These are phyloP conservation scores for Balansia obtecta DNA, from an alignment of 2,329 filamentous ascomycete species.

Conservation along the genomic window DNA sequence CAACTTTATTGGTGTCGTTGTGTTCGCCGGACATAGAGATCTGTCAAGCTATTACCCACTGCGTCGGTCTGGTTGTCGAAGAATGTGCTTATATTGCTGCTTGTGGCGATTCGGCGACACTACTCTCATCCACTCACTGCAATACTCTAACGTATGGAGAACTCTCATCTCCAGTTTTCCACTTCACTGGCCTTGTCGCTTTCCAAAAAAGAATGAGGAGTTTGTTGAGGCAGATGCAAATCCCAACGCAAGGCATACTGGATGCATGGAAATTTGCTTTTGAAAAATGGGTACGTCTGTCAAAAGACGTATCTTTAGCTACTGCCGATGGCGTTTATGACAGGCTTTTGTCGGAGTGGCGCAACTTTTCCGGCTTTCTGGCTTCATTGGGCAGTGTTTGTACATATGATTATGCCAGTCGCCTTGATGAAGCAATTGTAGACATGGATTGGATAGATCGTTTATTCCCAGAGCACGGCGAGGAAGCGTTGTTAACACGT, in stretches of 20 bases:
- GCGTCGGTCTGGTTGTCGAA: constrained; percentile 49
- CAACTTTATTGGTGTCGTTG: constrained; percentile 47
- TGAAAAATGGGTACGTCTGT: constrained; percentile 50
- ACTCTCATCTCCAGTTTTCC: constrained; percentile 49
- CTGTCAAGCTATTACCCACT: constrained; percentile 51
- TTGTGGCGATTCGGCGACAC: constrained; percentile 35
- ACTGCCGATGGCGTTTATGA: constrained; percentile 41
- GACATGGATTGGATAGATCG: constrained; percentile 54
- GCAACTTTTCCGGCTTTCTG: constrained; percentile 56
- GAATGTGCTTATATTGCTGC: constrained; percentile 42
- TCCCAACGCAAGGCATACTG: constrained; percentile 53
- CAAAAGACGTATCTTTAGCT: constrained; percentile 47
- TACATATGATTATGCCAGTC: constrained; percentile 43
- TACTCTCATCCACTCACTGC: constrained; percentile 39
- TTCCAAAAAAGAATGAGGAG: constrained; percentile 55
- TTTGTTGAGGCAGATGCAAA: constrained; percentile 46
- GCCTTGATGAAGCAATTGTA: constrained; percentile 44
- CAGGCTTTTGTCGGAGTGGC: constrained; percentile 48
- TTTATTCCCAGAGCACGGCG: constrained; percentile 43
- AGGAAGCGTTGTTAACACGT: constrained; percentile 46
- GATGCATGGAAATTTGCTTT: constrained; percentile 56
- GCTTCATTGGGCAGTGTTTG: constrained; percentile 56
- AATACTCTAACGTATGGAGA: constrained; percentile 50
- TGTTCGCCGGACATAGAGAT: constrained; percentile 54
- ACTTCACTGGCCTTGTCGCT: constrained; percentile 55